Conservation (phyloP, 2,329 filamentous ascomycete genomes). For the Monosporascus sp. region DNA sequence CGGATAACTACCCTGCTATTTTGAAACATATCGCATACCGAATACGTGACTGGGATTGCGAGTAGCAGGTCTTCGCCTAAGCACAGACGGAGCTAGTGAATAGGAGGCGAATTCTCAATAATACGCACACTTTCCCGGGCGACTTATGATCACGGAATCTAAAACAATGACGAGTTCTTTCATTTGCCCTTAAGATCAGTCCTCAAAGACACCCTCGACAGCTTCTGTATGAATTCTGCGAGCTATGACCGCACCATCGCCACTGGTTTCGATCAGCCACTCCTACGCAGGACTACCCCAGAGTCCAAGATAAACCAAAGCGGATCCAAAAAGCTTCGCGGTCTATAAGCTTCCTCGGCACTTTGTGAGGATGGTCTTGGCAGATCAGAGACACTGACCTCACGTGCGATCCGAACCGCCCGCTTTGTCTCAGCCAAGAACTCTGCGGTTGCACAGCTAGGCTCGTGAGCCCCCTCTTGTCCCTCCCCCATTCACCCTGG, state of each 20-base stretch:
- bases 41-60: background rate
- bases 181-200: background rate
- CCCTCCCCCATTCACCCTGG: too few species aligned
- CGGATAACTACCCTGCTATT: too few species aligned
- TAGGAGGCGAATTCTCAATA: background rate
- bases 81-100: background rate
- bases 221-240: background rate
- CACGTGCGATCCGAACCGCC: too few species aligned
- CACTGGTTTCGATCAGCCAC: too few species aligned
- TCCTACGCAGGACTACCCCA: background rate
- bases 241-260: background rate
- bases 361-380: too few species aligned
- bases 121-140: background rate
- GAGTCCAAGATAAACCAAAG: background rate
- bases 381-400: too few species aligned
- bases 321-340: constrained; percentile 3
- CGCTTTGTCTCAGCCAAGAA: too few species aligned
- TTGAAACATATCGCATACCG: too few species aligned
- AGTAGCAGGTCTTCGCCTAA: background rate
- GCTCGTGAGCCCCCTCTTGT: too few species aligned
- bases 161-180: background rate
- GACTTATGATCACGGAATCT: background rate
- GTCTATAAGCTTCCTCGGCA: too few species aligned
- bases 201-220: background rate
- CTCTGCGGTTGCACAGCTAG: too few species aligned